A percentile compares a stretch with the other conserved stretches of the same genome.
Evolutionary conservation across 2,329 filamentous ascomycete species (phyloP).

Genomic region (Sordariomycetes sp.): DNA sequence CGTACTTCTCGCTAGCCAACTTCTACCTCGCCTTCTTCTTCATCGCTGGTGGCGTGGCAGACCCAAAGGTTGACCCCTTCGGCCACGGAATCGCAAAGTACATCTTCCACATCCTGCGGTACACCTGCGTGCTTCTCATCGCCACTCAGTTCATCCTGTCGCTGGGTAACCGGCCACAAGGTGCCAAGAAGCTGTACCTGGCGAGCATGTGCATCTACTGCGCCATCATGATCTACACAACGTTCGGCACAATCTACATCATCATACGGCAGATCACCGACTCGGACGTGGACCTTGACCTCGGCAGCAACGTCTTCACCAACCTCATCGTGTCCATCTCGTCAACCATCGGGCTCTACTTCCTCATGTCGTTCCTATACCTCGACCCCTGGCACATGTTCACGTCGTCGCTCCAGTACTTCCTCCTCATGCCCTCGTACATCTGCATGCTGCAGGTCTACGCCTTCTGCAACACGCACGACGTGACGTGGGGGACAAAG

Average conservation of each 20-base stretch:
- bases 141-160: constrained; percentile 92
- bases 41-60: constrained; percentile 78
- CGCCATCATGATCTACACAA: constrained; percentile 92
- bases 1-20: constrained; percentile 95
- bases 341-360: constrained; percentile 86
- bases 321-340: constrained; percentile 85
- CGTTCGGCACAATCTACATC: constrained; percentile 80
- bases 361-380: constrained; percentile 92
- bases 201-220: constrained; percentile 79
- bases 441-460: constrained; percentile 98
- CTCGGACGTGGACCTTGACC: constrained; percentile 30
- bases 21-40: constrained; percentile 99
- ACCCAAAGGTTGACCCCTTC: constrained; percentile 74
- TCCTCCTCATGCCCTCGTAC: constrained; percentile 80
- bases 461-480: constrained; percentile 98
- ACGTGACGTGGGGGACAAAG: constrained; percentile 98
- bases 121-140: constrained; percentile 76
- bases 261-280: constrained; percentile 65
- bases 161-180: constrained; percentile 91
- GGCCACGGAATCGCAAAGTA: constrained; percentile 72
- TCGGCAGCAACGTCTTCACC: constrained; percentile 86
- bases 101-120: constrained; percentile 79
- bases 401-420: constrained; percentile 83
- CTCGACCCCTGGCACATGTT: constrained; percentile 99
- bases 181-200: constrained; percentile 82